Conservation (phyloP, 108 stramenopile species). For the Pseudonitzschia pungens region DNA sequence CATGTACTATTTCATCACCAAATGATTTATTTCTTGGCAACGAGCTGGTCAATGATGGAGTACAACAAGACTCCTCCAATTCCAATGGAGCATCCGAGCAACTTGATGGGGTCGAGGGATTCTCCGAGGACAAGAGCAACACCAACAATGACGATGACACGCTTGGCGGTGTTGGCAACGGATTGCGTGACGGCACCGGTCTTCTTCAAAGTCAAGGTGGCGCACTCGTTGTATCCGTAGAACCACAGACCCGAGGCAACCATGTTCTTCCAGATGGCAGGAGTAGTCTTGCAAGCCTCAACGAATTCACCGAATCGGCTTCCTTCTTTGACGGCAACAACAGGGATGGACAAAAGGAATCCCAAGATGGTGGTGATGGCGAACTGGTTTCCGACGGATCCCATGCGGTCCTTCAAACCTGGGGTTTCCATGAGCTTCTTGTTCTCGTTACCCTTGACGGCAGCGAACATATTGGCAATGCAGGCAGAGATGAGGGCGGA, state of each 20-base stretch:
- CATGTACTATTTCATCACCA: background rate
- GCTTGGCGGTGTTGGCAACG: constrained; percentile 96
- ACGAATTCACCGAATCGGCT: constrained; percentile 74
- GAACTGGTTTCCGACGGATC: constrained; percentile 91
- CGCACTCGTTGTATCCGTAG: constrained; percentile 94
- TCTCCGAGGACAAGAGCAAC: constrained; percentile 89
- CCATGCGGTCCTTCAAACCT: constrained; percentile 88
- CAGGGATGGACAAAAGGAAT: constrained; percentile 80
- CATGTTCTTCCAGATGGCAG: constrained; percentile 77
- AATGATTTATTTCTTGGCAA: constrained; percentile 35
- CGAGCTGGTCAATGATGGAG: constrained; percentile 75
- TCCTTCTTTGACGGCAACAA: constrained; percentile 75
- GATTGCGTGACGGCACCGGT: constrained; percentile 91
- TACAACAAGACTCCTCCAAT: constrained; percentile 94
- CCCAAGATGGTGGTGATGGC: constrained; percentile 85
- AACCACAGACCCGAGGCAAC: constrained; percentile 91
- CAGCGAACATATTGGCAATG: constrained; percentile 92
- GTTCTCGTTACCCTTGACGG: constrained; percentile 93
- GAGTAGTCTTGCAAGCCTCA: constrained; percentile 76
- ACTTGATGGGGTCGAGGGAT: constrained; percentile 82
- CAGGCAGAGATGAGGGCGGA: constrained; percentile 87
- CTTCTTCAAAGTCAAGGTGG: constrained; percentile 95
- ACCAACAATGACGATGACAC: constrained; percentile 92
- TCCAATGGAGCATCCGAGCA: constrained; percentile 89
- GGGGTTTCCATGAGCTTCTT: constrained; percentile 93